A percentile compares a stretch with the other conserved stretches of the same genome.
These are phyloP conservation scores for Euclidium syriacum DNA, from an alignment of 345 rosid species.

Conservation along the genomic window DNA sequence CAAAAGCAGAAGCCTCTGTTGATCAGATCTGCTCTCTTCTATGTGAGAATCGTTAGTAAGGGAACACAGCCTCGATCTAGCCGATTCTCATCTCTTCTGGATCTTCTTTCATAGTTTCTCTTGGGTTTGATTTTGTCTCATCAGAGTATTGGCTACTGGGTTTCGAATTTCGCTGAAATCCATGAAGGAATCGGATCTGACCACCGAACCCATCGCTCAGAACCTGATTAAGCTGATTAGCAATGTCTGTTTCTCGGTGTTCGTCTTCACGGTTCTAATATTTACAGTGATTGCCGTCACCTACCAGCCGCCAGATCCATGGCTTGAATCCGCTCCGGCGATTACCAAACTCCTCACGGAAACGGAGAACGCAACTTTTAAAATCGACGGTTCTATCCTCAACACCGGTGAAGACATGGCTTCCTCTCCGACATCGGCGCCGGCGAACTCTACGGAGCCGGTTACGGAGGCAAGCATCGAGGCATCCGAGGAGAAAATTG, in stretches of 20 bases:
- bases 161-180: slow-evolving; percentile 14
- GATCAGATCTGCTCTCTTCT: neutral
- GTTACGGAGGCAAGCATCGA: slow-evolving; percentile 50
- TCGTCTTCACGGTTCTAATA: slow-evolving; percentile 75
- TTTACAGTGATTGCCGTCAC: slow-evolving; percentile 83
- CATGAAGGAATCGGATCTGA: slow-evolving; percentile 66
- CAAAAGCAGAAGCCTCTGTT: neutral
- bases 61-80: too few species aligned
- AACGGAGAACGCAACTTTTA: slow-evolving; percentile 74
- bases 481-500: slow-evolving; percentile 38
- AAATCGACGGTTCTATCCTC: slow-evolving; percentile 58
- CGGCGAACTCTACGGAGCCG: slow-evolving; percentile 20
- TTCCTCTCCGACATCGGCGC: slow-evolving; percentile 21
- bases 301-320: slow-evolving; percentile 95
- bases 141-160: neutral
- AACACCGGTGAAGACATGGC: slow-evolving; percentile 80
- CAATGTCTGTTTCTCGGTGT: slow-evolving; percentile 91
- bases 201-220: slow-evolving; percentile 71
- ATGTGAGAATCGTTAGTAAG: too few species aligned
- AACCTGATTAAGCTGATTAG: slow-evolving; percentile 72
- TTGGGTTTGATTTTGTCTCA: neutral
- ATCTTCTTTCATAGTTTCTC: slow-evolving; percentile 4
- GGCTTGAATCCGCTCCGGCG: slow-evolving; percentile 91
- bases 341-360: slow-evolving; percentile 66
- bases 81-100: neutral